phyloP scores from a whole-genome alignment of 2,329 filamentous ascomycete species.

The Penicillium frequentans region DNA sequence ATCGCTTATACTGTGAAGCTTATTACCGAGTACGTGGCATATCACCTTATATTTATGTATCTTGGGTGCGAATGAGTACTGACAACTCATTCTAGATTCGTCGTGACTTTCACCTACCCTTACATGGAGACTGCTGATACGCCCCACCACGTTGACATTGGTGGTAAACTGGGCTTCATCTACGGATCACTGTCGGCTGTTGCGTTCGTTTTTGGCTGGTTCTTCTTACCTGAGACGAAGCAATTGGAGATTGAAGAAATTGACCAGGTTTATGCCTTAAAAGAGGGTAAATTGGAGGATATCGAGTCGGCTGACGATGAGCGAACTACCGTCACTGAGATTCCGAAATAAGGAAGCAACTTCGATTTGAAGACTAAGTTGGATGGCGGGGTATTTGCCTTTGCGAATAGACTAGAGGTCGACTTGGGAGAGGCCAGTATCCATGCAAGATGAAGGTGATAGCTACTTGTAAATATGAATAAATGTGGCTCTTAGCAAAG shows the following conservation, averaged over 20 bases:
- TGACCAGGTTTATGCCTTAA: conserved; percentile 3
- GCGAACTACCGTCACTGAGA: not conserved
- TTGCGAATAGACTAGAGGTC: not conserved
- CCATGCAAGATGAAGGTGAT: too few species aligned
- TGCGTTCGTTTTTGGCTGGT: conserved; percentile 12
- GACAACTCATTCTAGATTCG: conserved; percentile 4
- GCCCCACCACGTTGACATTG: conserved; percentile 10
- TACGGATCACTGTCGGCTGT: conserved; percentile 13
- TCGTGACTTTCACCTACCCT: conserved; percentile 15
- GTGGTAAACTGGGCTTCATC: conserved; percentile 15
- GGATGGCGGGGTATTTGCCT: not conserved
- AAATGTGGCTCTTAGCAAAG: too few species aligned
- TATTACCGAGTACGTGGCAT: conserved; percentile 8
- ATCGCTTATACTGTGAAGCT: conserved; percentile 12
- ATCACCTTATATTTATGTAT: not conserved
- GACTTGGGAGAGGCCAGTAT: too few species aligned
- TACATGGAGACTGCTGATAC: conserved; percentile 16
- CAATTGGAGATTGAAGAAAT: conserved; percentile 13
- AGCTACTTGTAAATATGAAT: too few species aligned
- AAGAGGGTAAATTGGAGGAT: not conserved
- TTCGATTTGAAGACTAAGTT: not conserved
- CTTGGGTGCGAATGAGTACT: not conserved
- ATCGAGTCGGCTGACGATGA: conserved; percentile 1
- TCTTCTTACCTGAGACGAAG: conserved; percentile 11
- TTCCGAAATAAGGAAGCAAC: not conserved